phyloP scores from a whole-genome alignment of 352 stramenopile species.

The Achlya hypogyna region DNA sequence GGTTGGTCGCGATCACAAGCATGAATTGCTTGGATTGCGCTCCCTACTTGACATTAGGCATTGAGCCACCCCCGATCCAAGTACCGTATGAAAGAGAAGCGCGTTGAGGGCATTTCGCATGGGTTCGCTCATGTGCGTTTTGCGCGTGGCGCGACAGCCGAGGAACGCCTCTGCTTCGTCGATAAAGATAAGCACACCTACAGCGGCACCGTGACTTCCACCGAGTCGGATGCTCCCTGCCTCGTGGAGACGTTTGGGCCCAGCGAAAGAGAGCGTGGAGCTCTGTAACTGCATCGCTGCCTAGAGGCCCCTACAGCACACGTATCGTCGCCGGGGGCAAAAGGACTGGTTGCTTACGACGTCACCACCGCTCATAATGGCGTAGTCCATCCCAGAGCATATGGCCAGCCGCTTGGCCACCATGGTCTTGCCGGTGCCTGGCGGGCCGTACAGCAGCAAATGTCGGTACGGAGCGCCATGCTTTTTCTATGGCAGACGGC shows the following conservation, averaged over 20 bases:
- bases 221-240: slow-evolving; percentile 6
- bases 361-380: slow-evolving; percentile 77
- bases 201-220: background rate
- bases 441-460: slow-evolving; percentile 75
- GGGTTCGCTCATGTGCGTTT: slow-evolving; percentile 76
- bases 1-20: slow-evolving; percentile 79
- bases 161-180: slow-evolving; percentile 82
- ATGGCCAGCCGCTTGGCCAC: slow-evolving; percentile 68
- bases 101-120: slow-evolving; percentile 80
- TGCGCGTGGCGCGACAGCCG: slow-evolving; percentile 54
- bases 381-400: slow-evolving; percentile 67
- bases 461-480: slow-evolving; percentile 70
- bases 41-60: slow-evolving; percentile 16
- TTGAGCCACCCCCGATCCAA: background rate
- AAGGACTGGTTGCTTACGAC: slow-evolving; percentile 24
- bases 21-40: slow-evolving; percentile 64
- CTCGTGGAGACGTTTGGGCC: slow-evolving; percentile 58
- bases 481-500: slow-evolving; percentile 2
- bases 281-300: slow-evolving; percentile 63
- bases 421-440: slow-evolving; percentile 83
- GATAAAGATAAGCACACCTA: slow-evolving; percentile 75
- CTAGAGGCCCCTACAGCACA: slow-evolving; percentile 38
- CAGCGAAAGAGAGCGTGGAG: slow-evolving; percentile 76
- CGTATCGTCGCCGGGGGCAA: background rate
- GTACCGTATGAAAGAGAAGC: slow-evolving; percentile 66